Evolutionary conservation across 2,329 filamentous ascomycete species (phyloP), one percentile per base, ranked within the genome.

Genomic region (Pyricularia pennisetigena): DNA sequence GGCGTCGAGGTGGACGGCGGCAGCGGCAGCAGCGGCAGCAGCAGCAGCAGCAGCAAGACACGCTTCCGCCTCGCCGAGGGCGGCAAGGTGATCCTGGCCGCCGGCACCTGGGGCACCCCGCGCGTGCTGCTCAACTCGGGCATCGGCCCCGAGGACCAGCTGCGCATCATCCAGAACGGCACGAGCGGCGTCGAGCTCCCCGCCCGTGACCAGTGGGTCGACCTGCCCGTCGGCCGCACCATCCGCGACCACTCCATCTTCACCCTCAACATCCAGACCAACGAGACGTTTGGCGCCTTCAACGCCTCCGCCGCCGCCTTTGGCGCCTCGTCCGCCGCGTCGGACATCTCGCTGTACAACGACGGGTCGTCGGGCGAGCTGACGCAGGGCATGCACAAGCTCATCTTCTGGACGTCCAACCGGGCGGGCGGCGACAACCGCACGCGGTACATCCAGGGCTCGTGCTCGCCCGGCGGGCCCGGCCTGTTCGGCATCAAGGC

Each of bases 81-180:
- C 8, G 88, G 88, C 54, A 83, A 86, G 64, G 86, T 90, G 62
- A 82, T 90, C 71, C 78, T 90, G 32, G 84, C 87, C 29, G 84
- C 85, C 4, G 88, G 88, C 68, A 79, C 86, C 14, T 49, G 41
- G 41, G 41, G 41, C 3, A 49, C 41, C 0, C 41, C 41, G 2
- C 41, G 41, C 41, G 41, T 49, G 16, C 41, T 49, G 41, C 41
- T 49, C 41, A 49, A 49, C 41, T 49, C 41, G 41, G 41, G 41
- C 16, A 49, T 49, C 41, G 41, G 41, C 4, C 41, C 41, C 41
- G 41, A 20, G 41, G 41, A 49, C 16, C 41, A 49, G 41, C 41
- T 49, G 16, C 41, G 41, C 41, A n/a, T 49, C 41, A 49, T 49
- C 41, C 16, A 49, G 41, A 49, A 49, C 41, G 41, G 41, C 41